Evolutionary conservation across 2,329 filamentous ascomycete genomes (phyloP), one percentile per base, ranked within the genome.

Genomic region (Exophiala sideris): DNA sequence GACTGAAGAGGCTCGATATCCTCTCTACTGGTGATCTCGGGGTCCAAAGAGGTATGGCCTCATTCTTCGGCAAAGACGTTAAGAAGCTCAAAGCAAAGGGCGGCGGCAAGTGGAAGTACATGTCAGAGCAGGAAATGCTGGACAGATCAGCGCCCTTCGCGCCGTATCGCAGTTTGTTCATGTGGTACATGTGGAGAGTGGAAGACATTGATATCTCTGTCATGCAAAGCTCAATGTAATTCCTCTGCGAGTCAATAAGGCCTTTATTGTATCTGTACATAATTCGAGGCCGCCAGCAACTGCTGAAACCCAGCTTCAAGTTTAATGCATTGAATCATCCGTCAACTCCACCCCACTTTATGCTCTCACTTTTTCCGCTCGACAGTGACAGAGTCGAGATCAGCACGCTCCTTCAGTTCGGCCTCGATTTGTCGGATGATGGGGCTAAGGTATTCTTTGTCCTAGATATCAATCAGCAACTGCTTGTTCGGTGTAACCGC

Each of bases 181-280:
- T 96, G 91, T 96, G 91, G 91, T 95, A 95, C 69, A 95, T 96
- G 88, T 96, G 92, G 91, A 79, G 87, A 55, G 84, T 92, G 9
- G 87, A 87, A 67, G 84, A 90, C 67, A 89, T 90, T 3, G 87
- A 95, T 70, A 50, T 62, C 20, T 50, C 56, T 6, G 59, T 62
- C 24, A 53, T 62, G 59, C 47, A 54, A 34, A 48, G 44, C 33
- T 52, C 32, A 16, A 18, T 52, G 50, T 54, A 54, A 48, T 18
- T 29, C 24, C 5, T 29, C 16, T 16, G 36, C 14, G 32, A 14
- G 48, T 39, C 48, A 24, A 29, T 44, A 20, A 33, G 38, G 33
- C 14, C n/a, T n/a, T 35, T 14, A 35, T 36, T 36, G 45, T 53
- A 48, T 33, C 44, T 48, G 40, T 44, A 48, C 45, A 53, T 10